phyloP scores from a whole-genome alignment of 1,284 basidiomycete species.

The Sporisorium iseilematis-ciliati region DNA sequence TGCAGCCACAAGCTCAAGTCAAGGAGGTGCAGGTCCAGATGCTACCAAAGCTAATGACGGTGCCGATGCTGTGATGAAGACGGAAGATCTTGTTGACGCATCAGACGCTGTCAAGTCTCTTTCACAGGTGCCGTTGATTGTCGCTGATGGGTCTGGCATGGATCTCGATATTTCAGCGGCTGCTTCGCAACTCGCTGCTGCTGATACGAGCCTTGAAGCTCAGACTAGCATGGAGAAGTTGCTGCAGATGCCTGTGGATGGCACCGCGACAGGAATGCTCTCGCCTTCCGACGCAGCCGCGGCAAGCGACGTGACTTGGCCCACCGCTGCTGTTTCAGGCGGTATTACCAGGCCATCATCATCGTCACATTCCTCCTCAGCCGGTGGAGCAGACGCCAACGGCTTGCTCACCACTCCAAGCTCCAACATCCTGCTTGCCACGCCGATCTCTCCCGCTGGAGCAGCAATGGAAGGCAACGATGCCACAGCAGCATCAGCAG shows the following conservation, averaged over 20 bases:
- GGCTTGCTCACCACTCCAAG: conserved; percentile 17
- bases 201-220: conserved; percentile 13
- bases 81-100: conserved; percentile 11
- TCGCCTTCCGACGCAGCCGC: conserved; percentile 16
- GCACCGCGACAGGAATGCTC: conserved; percentile 21
- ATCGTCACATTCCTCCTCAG: conserved; percentile 12
- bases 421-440: conserved; percentile 22
- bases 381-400: conserved; percentile 12
- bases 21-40: not conserved
- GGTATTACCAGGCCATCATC: conserved; percentile 13
- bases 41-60: not conserved
- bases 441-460: conserved; percentile 18
- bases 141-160: conserved; percentile 22
- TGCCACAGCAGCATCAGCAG: conserved; percentile 8
- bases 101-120: conserved; percentile 2
- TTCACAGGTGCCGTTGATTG: conserved; percentile 26
- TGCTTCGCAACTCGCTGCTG: conserved; percentile 23
- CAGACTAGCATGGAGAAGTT: conserved; percentile 42
- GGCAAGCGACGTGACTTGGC: conserved; percentile 17
- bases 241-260: conserved; percentile 29
- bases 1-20: not conserved
- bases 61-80: conserved; percentile 14
- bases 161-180: conserved; percentile 30
- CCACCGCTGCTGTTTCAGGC: conserved; percentile 1
- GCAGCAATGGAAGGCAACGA: conserved; percentile 9